These are phyloP conservation scores for Styphnolobium japonicum DNA, from an alignment of 306 rosid species.

Conservation along the genomic window DNA sequence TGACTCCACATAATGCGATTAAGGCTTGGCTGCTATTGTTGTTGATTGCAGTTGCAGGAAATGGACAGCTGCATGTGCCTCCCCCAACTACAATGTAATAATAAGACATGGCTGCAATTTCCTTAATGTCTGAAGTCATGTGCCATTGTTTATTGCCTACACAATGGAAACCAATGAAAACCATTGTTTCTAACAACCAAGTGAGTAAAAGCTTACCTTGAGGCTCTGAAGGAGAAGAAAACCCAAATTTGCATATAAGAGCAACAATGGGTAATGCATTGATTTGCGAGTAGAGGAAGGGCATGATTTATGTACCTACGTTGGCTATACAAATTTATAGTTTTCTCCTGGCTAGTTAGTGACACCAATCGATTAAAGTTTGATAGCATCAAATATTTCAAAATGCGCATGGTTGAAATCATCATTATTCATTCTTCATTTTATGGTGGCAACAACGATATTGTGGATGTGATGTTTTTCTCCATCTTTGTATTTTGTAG, in stretches of 20 bases:
- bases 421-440: conserved; percentile 21
- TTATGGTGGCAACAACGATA: conserved; percentile 6
- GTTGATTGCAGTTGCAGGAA: conserved; percentile 42
- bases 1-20: too few relatives aligned
- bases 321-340: background rate
- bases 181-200: background rate
- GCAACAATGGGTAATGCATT: background rate
- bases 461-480: background rate
- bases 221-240: conserved; percentile 9
- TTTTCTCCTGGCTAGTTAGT: background rate
- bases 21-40: too few relatives aligned
- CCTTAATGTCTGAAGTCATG: conserved; percentile 36
- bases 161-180: background rate
- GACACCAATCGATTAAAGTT: background rate
- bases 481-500: background rate
- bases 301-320: background rate
- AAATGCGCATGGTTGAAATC: conserved; percentile 24
- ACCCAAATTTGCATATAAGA: background rate
- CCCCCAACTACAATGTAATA: conserved; percentile 49
- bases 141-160: conserved; percentile 26
- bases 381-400: background rate
- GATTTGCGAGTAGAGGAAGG: background rate
- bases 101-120: conserved; percentile 38
- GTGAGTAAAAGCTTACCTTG: background rate
- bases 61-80: conserved; percentile 42